Evolutionary conservation across 2,329 filamentous ascomycete species (phyloP), one percentile per base, ranked within the genome.

Genomic region (Hysterium pulicare): DNA sequence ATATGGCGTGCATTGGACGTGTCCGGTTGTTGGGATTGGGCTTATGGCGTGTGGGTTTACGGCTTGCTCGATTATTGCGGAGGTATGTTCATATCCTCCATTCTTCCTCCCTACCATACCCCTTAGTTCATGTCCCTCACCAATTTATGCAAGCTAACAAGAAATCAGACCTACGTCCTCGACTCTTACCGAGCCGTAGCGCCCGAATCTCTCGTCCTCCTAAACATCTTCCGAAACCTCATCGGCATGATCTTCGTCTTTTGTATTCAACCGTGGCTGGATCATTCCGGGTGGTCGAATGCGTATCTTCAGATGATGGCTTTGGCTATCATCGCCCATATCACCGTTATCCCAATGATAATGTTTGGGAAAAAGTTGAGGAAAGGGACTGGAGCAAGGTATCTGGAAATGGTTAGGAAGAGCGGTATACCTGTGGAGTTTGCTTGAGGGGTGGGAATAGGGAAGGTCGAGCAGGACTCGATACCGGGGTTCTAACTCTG

Each of bases 1-100:
- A 46, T 70, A 62, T 41, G 58, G 70, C 51, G 73, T 70, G 13
- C 72, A 75, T 48, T 76, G 73, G 73, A 54, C 53, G 19, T 72
- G 72, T 1, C 73, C 73, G 0, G 41, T 44, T 3, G 9, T 46
- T 4, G 38, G 33, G 70, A 75, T 4, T 52, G 73, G 74, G 1
- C 17, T 34, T 10, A 34, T 34, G 32, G 32, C 32, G 3, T 34
- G 16, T 17, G 32, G 32, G 10, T 34, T 34, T 17, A 34, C 32
- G 10, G 32, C 32, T 10, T 34, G 32, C 32, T 34, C 32, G 13
- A 34, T 34, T 17, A 34, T 34, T 19, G 32, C 32, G 4, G 32
- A 34, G 32, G 32, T 34, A 34, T 16, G 32, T 15, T 15, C 4
- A 34, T 17, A 3, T 3, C 10, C n/a, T 34, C 13, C 10, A n/a